Evolutionary conservation across 2,329 filamentous ascomycete species (phyloP).

Genomic region (Stagonosporopsis cucurbitacearum): DNA sequence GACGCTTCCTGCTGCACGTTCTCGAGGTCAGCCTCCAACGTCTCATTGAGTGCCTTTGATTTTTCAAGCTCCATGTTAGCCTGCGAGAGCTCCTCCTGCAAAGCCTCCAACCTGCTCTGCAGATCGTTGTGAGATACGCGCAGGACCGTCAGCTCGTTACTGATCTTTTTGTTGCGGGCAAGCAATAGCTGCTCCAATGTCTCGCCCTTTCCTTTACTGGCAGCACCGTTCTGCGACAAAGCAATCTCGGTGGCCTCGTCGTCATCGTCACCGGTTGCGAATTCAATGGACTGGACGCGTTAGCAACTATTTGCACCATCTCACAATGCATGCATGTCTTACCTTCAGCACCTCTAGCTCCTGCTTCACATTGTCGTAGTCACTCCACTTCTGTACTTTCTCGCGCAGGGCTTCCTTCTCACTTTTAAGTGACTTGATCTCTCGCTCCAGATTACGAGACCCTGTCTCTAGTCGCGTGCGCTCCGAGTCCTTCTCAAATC

Average conservation of each 20-base stretch:
- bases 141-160: constrained; percentile 89
- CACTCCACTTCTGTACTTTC: constrained; percentile 86
- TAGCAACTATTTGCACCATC: constrained; percentile 19
- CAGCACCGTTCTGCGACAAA: constrained; percentile 56
- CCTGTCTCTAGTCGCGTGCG: constrained; percentile 78
- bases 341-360: constrained; percentile 93
- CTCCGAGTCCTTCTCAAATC: constrained; percentile 82
- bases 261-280: constrained; percentile 83
- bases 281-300: constrained; percentile 77
- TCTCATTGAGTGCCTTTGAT: constrained; percentile 82
- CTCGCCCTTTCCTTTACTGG: constrained; percentile 70
- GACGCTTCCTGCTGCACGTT: constrained; percentile 84
- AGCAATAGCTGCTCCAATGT: constrained; percentile 89
- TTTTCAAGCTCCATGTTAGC: constrained; percentile 88
- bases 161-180: constrained; percentile 93
- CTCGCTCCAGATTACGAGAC: constrained; percentile 79
- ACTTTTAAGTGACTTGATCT: constrained; percentile 73
- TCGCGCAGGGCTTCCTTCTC: constrained; percentile 81
- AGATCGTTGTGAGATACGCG: constrained; percentile 94
- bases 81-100: constrained; percentile 83
- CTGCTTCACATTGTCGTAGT: constrained; percentile 96
- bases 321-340: not conserved
- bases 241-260: constrained; percentile 46
- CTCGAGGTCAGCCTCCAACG: constrained; percentile 89
- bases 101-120: constrained; percentile 75